phyloP scores from a whole-genome alignment of 768 basidiomycete species.

The Neoboletus brunneissimus region DNA sequence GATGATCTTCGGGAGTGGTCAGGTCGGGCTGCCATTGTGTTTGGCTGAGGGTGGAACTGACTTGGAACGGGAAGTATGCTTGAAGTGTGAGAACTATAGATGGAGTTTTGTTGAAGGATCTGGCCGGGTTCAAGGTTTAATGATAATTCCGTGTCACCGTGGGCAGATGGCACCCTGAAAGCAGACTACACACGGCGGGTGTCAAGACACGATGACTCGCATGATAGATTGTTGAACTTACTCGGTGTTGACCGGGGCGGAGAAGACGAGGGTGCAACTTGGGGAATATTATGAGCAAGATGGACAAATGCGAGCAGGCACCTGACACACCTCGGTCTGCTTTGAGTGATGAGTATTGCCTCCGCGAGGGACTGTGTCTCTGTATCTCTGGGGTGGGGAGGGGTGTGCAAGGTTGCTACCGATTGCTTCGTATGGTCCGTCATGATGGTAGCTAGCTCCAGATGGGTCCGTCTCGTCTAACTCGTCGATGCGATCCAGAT shows the following conservation, averaged over 20 bases:
- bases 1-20: slow-evolving; percentile 14
- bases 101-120: slow-evolving; percentile 42
- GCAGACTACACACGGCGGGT: slow-evolving; percentile 9
- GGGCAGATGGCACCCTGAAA: neutral
- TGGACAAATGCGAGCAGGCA: neutral
- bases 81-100: slow-evolving; percentile 11
- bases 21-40: neutral
- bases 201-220: slow-evolving; percentile 8
- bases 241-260: slow-evolving; percentile 13
- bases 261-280: slow-evolving; percentile 16
- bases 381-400: slow-evolving; percentile 5
- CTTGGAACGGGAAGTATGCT: neutral
- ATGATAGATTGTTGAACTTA: slow-evolving; percentile 10
- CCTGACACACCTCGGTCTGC: slow-evolving; percentile 22
- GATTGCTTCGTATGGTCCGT: slow-evolving; percentile 72
- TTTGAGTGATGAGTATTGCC: slow-evolving; percentile 1
- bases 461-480: slow-evolving; percentile 73
- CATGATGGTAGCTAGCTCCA: slow-evolving; percentile 62
- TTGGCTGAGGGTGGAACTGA: slow-evolving; percentile 5
- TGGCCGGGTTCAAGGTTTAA: slow-evolving; percentile 56
- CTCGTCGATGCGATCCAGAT: slow-evolving; percentile 72
- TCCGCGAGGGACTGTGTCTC: slow-evolving; percentile 1
- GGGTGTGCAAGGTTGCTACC: slow-evolving; percentile 21
- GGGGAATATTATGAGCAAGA: slow-evolving; percentile 6
- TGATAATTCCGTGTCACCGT: slow-evolving; percentile 35